Base-by-base conservation (phyloP, 2,329 filamentous ascomycete species). In the Pseudogymnoascus pannorum region DNA sequence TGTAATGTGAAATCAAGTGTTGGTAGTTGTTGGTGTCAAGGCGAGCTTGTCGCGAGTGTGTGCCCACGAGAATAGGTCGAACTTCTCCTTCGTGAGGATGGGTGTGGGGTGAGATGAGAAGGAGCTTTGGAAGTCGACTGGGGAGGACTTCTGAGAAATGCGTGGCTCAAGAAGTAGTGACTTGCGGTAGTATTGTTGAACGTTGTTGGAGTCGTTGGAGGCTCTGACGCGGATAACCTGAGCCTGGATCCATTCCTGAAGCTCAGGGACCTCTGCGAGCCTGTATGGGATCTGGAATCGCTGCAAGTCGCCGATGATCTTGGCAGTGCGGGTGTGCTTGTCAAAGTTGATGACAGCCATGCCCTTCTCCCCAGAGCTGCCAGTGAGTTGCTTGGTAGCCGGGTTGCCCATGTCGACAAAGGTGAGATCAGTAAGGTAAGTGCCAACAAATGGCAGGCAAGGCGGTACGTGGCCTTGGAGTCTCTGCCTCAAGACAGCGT, bases 321-420 rank as follows among this genome's bases (percentile, higher is more conserved):
- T 94, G 51, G 93, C 92, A 2, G 92, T 97, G 68, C 92, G 91
- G 69, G 87, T 89, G 73, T 97, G 92, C 77, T 97, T 97, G 79
- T 97, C 93, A 69, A 97, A 97, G 76, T 99, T 99, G 80, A 99
- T 91, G 31, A 97, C 90, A 0, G 86, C 85, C 69, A 91, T 81
- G 24, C 85, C 83, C n/a, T 89, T 84, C 12, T 79, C 78, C 5
- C 79, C 77, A 35, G 76, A 74, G n/a, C 73, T 68, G 65, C 76
- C 79, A 0, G 84, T 84, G 18, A 96, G 83, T 68, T 88, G 87
- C 69, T 93, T 91, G 2, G 88, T 92, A 4, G 91, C 85, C 33
- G 90, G 89, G 73, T 97, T 97, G 64, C 94, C 94, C 66, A 93
- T 92, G 71, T 97, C 92, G 60, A 96, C 88, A 75, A 99, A 97